Evolutionary conservation across 352 stramenopile genomes (phyloP).

Genomic region (Aphanomyces astaci): DNA sequence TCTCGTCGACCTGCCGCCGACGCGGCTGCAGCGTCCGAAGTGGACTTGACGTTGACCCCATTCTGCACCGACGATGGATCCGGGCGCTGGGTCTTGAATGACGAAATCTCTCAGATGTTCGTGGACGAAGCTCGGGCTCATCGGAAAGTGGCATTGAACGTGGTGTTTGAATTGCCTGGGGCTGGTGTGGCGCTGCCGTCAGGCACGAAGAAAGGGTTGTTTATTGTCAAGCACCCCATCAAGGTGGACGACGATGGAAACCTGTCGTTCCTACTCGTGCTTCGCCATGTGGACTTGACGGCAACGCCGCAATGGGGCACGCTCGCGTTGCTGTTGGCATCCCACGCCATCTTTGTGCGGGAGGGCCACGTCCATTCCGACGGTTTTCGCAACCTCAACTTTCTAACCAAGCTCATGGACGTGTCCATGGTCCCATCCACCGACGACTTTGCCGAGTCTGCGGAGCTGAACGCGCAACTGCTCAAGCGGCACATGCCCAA

Average conservation of each 20-base stretch:
- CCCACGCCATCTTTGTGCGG: conserved; percentile 9
- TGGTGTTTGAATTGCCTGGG: not conserved
- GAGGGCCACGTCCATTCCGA: not conserved
- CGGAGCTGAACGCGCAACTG: not conserved
- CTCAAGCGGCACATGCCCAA: conserved; percentile 15
- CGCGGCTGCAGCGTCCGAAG: not conserved
- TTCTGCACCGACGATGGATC: not conserved
- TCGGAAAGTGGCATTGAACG: not conserved
- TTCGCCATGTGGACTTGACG: not conserved
- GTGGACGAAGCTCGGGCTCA: not conserved
- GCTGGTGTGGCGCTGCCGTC: not conserved
- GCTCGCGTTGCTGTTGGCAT: not conserved
- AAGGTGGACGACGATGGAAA: conserved; percentile 9
- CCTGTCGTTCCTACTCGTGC: conserved; percentile 8
- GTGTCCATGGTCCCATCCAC: not conserved
- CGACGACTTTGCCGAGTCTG: not conserved
- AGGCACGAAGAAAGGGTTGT: not conserved
- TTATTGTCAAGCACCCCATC: conserved; percentile 10
- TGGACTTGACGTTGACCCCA: conserved; percentile 4
- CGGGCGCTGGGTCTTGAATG: conserved; percentile 1
- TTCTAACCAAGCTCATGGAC: not conserved
- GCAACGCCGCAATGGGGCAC: not conserved
- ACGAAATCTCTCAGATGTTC: not conserved
- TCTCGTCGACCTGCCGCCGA: not conserved
- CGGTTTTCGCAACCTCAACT: conserved; percentile 9